Evolutionary conservation across 805 yeast species (phyloP).

Genomic region (Saccharomycopsis oosterbeekiorum): DNA sequence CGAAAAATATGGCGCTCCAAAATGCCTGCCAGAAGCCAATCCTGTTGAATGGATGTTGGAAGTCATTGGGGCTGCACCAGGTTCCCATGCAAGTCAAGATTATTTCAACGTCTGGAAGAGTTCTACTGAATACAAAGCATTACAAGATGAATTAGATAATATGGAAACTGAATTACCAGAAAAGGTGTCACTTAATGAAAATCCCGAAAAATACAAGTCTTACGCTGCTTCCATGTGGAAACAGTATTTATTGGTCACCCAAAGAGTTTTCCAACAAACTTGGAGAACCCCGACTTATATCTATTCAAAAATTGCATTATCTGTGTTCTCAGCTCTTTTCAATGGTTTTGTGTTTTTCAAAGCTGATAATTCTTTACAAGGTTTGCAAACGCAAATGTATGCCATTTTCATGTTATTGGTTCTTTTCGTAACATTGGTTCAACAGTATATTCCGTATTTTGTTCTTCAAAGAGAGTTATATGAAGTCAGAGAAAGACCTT

Average conservation of each 20-base stretch:
- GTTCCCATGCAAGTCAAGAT: slow-evolving; percentile 46
- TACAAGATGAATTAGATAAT: slow-evolving; percentile 40
- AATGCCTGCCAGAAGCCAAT: slow-evolving; percentile 50
- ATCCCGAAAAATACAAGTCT: slow-evolving; percentile 19
- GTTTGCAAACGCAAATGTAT: slow-evolving; percentile 29
- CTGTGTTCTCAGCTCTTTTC: slow-evolving; percentile 34
- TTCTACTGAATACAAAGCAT: slow-evolving; percentile 40
- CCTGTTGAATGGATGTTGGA: slow-evolving; percentile 73
- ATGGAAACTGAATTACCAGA: slow-evolving; percentile 25
- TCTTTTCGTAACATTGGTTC: slow-evolving; percentile 30
- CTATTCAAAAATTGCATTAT: slow-evolving; percentile 37
- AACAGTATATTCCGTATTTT: slow-evolving; percentile 23
- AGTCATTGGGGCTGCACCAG: slow-evolving; percentile 75
- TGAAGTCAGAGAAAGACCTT: slow-evolving; percentile 35
- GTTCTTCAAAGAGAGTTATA: slow-evolving; percentile 33
- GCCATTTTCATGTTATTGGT: slow-evolving; percentile 37
- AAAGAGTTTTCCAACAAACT: slow-evolving; percentile 32
- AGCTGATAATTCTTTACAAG: slow-evolving; percentile 39
- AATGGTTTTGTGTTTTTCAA: too few relatives aligned
- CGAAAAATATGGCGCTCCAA: slow-evolving; percentile 62
- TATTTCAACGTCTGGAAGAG: slow-evolving; percentile 55
- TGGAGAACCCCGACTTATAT: slow-evolving; percentile 43
- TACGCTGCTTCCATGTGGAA: slow-evolving; percentile 21
- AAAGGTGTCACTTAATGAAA: slow-evolving; percentile 19
- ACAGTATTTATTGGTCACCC: slow-evolving; percentile 28